These are phyloP conservation scores for Xylaria flabelliformis DNA, from an alignment of 495 filamentous ascomycete species.

Conservation along the genomic window DNA sequence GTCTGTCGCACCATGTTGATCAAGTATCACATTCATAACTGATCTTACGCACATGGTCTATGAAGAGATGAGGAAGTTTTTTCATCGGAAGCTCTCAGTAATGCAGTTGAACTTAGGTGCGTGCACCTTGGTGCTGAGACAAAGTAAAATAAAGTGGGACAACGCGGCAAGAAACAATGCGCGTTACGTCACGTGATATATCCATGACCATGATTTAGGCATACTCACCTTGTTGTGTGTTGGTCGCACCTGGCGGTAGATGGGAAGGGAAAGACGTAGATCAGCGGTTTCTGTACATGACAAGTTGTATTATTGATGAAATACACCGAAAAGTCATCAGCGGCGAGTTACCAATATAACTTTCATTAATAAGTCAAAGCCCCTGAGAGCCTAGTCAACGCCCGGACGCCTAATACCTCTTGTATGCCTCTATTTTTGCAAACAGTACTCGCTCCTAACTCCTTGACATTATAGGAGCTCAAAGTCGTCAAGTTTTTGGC, in stretches of 20 bases:
- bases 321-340: neutral
- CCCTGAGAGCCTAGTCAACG: neutral
- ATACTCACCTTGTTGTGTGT: too few species aligned
- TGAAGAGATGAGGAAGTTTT: neutral
- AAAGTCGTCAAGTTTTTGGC: conserved; percentile 95
- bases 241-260: too few species aligned
- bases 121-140: neutral
- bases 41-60: neutral
- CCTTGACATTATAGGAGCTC: conserved; percentile 69
- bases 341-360: neutral
- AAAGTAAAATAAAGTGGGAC: neutral
- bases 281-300: neutral
- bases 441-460: neutral
- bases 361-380: neutral
- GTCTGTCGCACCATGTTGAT: conserved; percentile 30
- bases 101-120: neutral
- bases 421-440: neutral
- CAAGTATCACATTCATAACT: neutral
- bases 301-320: neutral
- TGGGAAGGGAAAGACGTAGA: too few species aligned
- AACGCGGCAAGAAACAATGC: neutral
- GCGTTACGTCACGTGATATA: neutral
- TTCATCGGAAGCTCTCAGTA: neutral
- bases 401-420: conserved; percentile 20
- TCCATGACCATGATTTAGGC: neutral